These are phyloP conservation scores for Penicillium sp. DNA, from an alignment of 2,329 filamentous ascomycete species.

Conservation along the genomic window DNA sequence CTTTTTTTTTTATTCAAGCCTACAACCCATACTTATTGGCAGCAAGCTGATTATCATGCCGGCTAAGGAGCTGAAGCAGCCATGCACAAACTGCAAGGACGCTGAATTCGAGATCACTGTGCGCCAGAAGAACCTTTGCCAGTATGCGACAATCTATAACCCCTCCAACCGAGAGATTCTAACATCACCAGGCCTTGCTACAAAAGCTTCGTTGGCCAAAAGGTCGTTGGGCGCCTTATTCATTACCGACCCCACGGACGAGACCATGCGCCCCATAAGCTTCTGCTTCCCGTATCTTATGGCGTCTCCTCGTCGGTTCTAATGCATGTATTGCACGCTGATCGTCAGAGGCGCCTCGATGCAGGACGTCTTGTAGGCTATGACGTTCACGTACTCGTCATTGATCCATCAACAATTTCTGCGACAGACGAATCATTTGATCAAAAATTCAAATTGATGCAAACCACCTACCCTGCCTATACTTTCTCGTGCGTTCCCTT, in stretches of 20 bases:
- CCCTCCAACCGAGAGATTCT: conserved; percentile 13
- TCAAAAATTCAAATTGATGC: conserved; percentile 49
- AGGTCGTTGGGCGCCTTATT: conserved; percentile 77
- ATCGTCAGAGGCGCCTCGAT: conserved; percentile 57
- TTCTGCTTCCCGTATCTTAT: conserved; percentile 80
- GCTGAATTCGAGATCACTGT: conserved; percentile 55
- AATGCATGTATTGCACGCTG: conserved; percentile 70
- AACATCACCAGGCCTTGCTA: conserved; percentile 67
- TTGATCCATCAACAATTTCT: conserved; percentile 43
- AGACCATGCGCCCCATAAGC: conserved; percentile 44
- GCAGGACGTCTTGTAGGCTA: conserved; percentile 62
- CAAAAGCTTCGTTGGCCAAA: conserved; percentile 72
- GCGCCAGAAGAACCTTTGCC: conserved; percentile 62
- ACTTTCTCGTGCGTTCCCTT: conserved; percentile 65
- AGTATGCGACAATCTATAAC: conserved; percentile 41
- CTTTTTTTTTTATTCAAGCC: conserved; percentile 15
- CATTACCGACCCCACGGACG: conserved; percentile 48
- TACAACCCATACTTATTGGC: not conserved
- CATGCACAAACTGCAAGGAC: conserved; percentile 60
- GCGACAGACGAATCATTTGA: conserved; percentile 21
- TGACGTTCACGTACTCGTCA: conserved; percentile 53
- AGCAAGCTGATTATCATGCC: conserved; percentile 29
- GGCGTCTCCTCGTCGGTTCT: conserved; percentile 79
- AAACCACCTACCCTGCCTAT: conserved; percentile 65
- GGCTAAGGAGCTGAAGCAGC: conserved; percentile 31